phyloP scores from a whole-genome alignment of 169 alveolate genomes.

The Plasmodium vivax region DNA sequence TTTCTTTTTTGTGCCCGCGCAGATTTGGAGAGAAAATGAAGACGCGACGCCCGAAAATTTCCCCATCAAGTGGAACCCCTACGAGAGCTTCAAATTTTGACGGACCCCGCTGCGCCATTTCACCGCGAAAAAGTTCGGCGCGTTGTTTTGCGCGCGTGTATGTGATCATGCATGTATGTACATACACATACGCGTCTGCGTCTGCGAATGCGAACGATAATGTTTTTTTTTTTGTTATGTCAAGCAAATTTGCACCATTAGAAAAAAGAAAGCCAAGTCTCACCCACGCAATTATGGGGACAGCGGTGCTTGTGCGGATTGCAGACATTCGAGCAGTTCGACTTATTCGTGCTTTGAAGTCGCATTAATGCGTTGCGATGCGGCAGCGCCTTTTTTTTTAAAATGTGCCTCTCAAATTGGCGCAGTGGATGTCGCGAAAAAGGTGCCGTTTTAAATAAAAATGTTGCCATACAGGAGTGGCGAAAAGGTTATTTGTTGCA shows the following conservation, averaged over 20 bases:
- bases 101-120: neutral
- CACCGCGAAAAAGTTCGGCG: neutral
- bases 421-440: neutral
- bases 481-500: neutral
- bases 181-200: neutral
- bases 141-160: neutral
- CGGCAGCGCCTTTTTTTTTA: neutral
- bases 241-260: neutral
- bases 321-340: neutral
- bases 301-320: neutral
- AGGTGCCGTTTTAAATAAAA: neutral
- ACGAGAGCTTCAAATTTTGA: constrained; percentile 76
- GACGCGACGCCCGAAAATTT: constrained; percentile 85
- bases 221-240: constrained; percentile 1
- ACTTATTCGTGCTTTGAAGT: neutral
- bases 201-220: neutral
- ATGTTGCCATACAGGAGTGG: neutral
- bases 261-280: neutral
- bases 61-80: constrained; percentile 84
- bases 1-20: neutral
- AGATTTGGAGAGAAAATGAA: constrained; percentile 83
- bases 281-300: neutral
- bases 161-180: neutral
- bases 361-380: neutral
- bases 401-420: neutral